Conservation (phyloP, 2,329 filamentous ascomycete genomes). For the Ascosphaera pollenicola region DNA sequence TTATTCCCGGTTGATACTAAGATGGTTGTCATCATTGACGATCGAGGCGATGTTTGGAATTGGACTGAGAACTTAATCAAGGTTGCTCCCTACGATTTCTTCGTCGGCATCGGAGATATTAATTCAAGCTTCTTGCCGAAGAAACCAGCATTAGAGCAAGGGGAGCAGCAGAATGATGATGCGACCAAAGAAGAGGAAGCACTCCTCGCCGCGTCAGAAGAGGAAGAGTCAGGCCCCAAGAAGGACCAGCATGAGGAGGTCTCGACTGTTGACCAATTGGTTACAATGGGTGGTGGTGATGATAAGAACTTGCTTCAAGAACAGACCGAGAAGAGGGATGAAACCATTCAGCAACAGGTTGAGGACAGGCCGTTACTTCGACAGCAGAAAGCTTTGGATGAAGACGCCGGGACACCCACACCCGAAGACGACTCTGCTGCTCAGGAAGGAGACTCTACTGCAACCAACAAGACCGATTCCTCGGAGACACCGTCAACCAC, state of each 20-base stretch:
- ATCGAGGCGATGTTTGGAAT: slow-evolving; percentile 87
- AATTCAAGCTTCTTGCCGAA: slow-evolving; percentile 94
- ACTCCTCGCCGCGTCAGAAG: slow-evolving; percentile 2
- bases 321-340: slow-evolving; percentile 69
- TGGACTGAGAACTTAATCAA: slow-evolving; percentile 89
- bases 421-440: slow-evolving; percentile 42
- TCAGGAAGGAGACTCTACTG: slow-evolving; percentile 23
- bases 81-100: slow-evolving; percentile 90
- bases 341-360: slow-evolving; percentile 69
- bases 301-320: slow-evolving; percentile 46
- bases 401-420: slow-evolving; percentile 12
- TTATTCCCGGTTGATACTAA: slow-evolving; percentile 92
- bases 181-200: slow-evolving; percentile 16
- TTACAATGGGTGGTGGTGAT: slow-evolving; percentile 52
- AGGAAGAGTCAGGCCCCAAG: slow-evolving; percentile 7
- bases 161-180: slow-evolving; percentile 23
- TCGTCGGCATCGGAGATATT: slow-evolving; percentile 94
- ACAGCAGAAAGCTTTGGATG: slow-evolving; percentile 77
- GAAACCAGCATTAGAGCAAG: slow-evolving; percentile 18
- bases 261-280: slow-evolving; percentile 48
- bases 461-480: slow-evolving; percentile 10
- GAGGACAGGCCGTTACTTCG: slow-evolving; percentile 75
- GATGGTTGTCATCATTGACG: slow-evolving; percentile 98
- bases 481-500: slow-evolving; percentile 12
- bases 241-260: slow-evolving; percentile 14